Evolutionary conservation across 345 rosid species (phyloP).

Genomic region (Toxicodendron radicans): DNA sequence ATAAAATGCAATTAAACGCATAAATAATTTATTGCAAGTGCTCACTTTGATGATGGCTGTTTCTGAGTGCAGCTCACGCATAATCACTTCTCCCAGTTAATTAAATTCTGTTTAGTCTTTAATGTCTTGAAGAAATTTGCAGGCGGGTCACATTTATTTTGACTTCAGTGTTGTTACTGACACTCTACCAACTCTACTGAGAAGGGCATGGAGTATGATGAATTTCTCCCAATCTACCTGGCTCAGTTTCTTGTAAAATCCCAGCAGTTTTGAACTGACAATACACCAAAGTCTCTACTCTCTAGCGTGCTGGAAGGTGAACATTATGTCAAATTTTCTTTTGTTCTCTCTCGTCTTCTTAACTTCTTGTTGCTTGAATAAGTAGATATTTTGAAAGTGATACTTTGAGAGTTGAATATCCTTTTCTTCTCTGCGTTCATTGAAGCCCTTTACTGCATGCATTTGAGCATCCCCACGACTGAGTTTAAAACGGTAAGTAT

Average conservation of each 20-base stretch:
- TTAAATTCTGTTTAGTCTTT: background rate
- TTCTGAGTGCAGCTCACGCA: too few species aligned
- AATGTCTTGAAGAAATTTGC: background rate
- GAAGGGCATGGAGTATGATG: background rate
- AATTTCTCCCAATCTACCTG: background rate
- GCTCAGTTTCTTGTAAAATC: conserved; percentile 6
- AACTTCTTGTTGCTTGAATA: background rate
- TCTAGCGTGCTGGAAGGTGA: conserved; percentile 3
- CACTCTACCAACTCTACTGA: conserved; percentile 6
- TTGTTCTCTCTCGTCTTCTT: background rate
- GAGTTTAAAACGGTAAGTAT: background rate
- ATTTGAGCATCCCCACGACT: background rate
- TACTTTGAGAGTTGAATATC: background rate
- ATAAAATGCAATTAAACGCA: background rate
- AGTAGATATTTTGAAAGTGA: background rate
- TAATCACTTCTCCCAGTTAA: background rate
- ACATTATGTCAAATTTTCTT: background rate
- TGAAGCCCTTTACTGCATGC: background rate
- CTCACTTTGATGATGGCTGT: conserved; percentile 8
- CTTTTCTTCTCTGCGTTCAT: background rate
- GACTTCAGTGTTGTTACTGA: background rate
- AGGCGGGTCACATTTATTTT: conserved; percentile 1
- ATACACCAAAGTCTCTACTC: conserved; percentile 7
- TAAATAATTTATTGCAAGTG: background rate
- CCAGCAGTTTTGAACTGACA: conserved; percentile 13